Percentiles rank a stretch among this genome's conserved stretches.
These are phyloP conservation scores for Coemansia guatemalensis DNA, from an alignment of 192 early-diverging fungal genomes.

Conservation along the genomic window DNA sequence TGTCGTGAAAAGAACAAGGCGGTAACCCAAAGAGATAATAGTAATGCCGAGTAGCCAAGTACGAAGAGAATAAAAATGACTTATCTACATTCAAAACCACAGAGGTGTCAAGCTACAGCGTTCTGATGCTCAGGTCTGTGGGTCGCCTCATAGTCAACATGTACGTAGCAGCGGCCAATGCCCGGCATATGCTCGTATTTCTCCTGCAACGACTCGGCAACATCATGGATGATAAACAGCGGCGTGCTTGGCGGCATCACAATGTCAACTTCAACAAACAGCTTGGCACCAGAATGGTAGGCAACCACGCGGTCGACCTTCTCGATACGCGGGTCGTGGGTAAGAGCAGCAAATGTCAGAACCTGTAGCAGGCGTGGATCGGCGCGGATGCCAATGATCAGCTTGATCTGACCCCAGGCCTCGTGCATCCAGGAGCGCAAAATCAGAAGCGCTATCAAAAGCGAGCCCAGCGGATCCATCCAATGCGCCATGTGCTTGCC, in stretches of 20 bases:
- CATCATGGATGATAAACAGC: constrained; percentile 83
- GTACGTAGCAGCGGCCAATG: constrained; percentile 93
- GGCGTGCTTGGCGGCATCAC: constrained; percentile 84
- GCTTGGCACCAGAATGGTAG: constrained; percentile 84
- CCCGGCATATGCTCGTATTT: constrained; percentile 81
- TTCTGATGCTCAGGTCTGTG: constrained; percentile 78
- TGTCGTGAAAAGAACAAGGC: no score
- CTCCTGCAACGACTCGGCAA: constrained; percentile 86
- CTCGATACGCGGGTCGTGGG: constrained; percentile 64
- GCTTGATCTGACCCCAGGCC: constrained; percentile 70
- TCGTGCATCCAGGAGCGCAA: constrained; percentile 66
- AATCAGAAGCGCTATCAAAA: constrained; percentile 68
- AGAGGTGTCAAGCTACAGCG: constrained; percentile 23
- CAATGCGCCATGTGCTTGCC: constrained; percentile 61
- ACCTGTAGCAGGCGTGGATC: constrained; percentile 76
- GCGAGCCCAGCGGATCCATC: constrained; percentile 73
- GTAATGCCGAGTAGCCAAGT: not conserved
- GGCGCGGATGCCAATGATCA: constrained; percentile 81
- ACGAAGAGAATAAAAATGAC: not conserved
- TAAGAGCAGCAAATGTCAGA: constrained; percentile 83
- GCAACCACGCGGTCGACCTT: constrained; percentile 81
- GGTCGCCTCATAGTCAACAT: constrained; percentile 88
- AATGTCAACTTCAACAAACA: constrained; percentile 96
- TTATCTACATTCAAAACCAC: not conserved
- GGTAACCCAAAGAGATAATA: not conserved